Conservation (phyloP, 2,329 filamentous ascomycete species). For the Botryotinia globosa region DNA sequence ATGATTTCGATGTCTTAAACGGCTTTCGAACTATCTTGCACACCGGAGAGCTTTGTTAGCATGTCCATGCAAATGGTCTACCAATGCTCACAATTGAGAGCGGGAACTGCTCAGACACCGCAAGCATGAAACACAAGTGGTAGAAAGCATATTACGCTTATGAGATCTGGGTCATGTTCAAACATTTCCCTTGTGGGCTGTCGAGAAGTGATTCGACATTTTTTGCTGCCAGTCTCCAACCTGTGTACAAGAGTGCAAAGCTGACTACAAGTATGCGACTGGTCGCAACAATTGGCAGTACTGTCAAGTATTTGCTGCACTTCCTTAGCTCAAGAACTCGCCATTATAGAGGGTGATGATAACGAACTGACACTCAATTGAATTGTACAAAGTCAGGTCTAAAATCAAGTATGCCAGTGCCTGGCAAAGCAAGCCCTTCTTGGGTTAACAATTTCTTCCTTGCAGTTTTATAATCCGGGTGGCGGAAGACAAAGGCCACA, state of each 20-base stretch:
- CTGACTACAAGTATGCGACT: too few species aligned
- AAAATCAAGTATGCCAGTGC: constrained; percentile 10
- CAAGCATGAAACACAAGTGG: not conserved
- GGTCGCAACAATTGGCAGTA: not conserved
- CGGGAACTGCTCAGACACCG: not conserved
- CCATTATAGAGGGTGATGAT: not conserved
- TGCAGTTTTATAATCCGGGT: constrained; percentile 11
- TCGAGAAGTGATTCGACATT: not conserved
- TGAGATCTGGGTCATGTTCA: not conserved
- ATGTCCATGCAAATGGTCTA: not conserved
- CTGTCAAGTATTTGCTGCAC: not conserved
- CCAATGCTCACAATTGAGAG: not conserved
- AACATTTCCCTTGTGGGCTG: not conserved
- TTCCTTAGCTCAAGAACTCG: not conserved
- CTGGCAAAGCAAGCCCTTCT: constrained; percentile 39
- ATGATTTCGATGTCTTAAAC: not conserved
- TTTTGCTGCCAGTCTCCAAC: too few species aligned
- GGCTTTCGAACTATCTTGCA: constrained; percentile 1
- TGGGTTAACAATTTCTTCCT: constrained; percentile 22
- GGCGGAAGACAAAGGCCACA: constrained; percentile 6
- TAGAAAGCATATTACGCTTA: not conserved
- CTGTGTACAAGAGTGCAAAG: too few species aligned
- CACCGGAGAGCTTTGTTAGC: not conserved
- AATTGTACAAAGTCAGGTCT: not conserved
- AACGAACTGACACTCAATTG: not conserved